Conservation (phyloP, 495 filamentous ascomycete genomes). For the Cercophora newfieldiana region DNA sequence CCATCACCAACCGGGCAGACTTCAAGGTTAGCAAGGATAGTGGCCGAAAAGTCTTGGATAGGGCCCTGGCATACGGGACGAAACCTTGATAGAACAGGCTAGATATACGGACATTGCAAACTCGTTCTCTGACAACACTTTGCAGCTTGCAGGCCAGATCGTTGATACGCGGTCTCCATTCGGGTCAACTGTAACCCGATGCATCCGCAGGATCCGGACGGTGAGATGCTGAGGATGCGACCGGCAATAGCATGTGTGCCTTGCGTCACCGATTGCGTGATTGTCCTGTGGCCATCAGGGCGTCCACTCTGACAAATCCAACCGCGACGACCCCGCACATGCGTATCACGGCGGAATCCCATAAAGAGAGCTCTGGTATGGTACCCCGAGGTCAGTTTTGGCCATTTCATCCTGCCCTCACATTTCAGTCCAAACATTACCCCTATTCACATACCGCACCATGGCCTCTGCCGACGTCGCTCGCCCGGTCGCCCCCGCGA, state of each 20-base stretch:
- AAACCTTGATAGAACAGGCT: too few species aligned
- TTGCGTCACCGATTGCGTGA: slow-evolving; percentile 24
- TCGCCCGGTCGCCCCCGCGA: not conserved
- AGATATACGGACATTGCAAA: too few species aligned
- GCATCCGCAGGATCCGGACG: not conserved
- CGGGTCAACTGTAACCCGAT: not conserved
- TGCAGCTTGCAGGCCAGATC: too few species aligned
- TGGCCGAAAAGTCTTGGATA: too few species aligned
- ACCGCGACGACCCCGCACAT: slow-evolving; percentile 10
- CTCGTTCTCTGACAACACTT: too few species aligned
- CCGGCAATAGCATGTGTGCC: not conserved
- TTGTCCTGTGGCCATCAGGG: not conserved
- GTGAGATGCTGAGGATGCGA: not conserved
- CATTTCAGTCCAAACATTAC: not conserved
- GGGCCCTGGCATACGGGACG: too few species aligned
- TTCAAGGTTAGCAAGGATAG: too few species aligned
- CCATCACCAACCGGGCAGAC: too few species aligned
- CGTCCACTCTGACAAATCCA: slow-evolving; percentile 16
- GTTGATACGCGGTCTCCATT: not conserved
- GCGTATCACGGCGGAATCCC: not conserved
- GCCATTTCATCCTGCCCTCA: not conserved
- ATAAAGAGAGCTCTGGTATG: not conserved
- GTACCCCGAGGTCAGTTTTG: not conserved
- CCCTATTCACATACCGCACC: not conserved
- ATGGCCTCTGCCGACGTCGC: slow-evolving; percentile 21